Percentiles rank a stretch among this genome's conserved stretches.
Evolutionary conservation across 2,329 filamentous ascomycete genomes (phyloP).

Genomic region (Fusarium sp.): DNA sequence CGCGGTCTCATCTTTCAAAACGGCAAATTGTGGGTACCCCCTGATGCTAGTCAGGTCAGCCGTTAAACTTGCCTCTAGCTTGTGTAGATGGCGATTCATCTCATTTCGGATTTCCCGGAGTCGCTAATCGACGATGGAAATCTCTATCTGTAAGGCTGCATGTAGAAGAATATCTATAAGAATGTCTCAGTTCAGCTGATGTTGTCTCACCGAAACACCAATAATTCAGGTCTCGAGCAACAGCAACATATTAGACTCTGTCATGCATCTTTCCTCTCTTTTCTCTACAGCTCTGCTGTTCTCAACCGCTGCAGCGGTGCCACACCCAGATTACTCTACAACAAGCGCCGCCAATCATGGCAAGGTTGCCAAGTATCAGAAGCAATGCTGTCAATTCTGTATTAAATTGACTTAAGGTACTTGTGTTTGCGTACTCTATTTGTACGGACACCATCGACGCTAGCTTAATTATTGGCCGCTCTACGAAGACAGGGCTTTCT

Average conservation of each 20-base stretch:
- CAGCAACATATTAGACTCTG: not conserved
- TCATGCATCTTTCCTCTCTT: not conserved
- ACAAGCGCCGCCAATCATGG: not conserved
- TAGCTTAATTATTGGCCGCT: fast-evolving
- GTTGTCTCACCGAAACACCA: not conserved
- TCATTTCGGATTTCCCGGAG: not conserved
- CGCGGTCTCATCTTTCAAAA: fast-evolving
- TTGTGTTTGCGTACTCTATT: fast-evolving
- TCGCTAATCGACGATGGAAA: not conserved
- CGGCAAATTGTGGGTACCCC: not conserved
- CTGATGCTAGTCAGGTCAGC: not conserved
- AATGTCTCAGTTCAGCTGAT: not conserved
- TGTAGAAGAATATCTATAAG: not conserved
- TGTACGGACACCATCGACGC: fast-evolving
- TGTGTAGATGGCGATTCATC: not conserved
- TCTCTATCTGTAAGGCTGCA: not conserved
- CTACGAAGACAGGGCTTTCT: not conserved
- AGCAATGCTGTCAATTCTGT: not conserved
- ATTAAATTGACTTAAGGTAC: fast-evolving
- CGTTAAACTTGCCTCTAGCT: not conserved
- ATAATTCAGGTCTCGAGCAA: no score
- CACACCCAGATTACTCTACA: not conserved
- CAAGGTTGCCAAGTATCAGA: not conserved
- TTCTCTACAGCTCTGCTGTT: not conserved
- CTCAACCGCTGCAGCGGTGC: not conserved